These are phyloP conservation scores for Citrus glauca DNA, from an alignment of 345 rosid species.

Conservation along the genomic window DNA sequence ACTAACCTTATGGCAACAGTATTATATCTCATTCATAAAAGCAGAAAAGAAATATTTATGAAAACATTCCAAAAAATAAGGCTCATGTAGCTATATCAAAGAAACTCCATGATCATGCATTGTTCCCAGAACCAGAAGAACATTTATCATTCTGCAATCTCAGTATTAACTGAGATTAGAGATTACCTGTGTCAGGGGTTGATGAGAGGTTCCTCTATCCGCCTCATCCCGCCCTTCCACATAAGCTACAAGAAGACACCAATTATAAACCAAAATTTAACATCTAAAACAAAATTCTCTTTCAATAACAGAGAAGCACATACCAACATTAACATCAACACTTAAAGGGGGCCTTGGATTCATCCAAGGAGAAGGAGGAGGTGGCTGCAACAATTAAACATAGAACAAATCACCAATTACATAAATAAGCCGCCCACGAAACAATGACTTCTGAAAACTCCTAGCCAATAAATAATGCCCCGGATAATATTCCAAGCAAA, in stretches of 20 bases:
- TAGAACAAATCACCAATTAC: conserved; percentile 2
- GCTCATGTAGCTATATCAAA: conserved; percentile 4
- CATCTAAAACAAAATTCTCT: conserved; percentile 3
- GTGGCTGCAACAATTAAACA: conserved; percentile 44
- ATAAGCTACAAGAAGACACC: conserved; percentile 53
- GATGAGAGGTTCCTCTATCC: conserved; percentile 70
- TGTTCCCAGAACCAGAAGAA: conserved; percentile 12
- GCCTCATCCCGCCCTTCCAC: conserved; percentile 90
- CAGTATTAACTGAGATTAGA: conserved; percentile 10
- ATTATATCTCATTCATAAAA: conserved; percentile 7
- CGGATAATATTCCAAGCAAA: not conserved
- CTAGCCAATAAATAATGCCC: not conserved
- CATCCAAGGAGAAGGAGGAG: conserved; percentile 79
- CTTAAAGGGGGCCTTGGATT: conserved; percentile 62
- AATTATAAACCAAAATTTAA: conserved; percentile 16
- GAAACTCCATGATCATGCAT: conserved; percentile 5
- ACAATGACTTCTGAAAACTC: not conserved
- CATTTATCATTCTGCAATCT: conserved; percentile 5
- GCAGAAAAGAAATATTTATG: conserved; percentile 4
- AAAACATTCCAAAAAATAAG: conserved; percentile 1
- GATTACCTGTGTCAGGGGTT: conserved; percentile 78
- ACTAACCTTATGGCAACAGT: conserved; percentile 12
- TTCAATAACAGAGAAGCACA: conserved; percentile 29
- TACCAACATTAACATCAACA: conserved; percentile 95
- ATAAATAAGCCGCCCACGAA: conserved; percentile 2